Evolutionary conservation across 129 eudicot genomes (phyloP).

Genomic region (Flaveria brownii): DNA sequence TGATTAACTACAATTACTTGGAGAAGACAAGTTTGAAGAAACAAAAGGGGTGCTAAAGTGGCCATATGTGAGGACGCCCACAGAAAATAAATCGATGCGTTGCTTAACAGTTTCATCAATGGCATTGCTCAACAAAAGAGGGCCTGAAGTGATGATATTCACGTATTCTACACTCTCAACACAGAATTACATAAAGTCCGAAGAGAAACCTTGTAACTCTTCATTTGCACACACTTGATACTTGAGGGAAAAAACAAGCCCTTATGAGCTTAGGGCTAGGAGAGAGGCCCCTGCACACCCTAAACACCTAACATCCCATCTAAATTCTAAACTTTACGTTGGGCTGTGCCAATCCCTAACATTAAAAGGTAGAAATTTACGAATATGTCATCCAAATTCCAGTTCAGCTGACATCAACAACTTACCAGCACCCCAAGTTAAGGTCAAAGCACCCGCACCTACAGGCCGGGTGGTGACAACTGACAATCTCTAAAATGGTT

Average conservation of each 20-base stretch:
- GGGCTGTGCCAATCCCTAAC: neutral
- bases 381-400: slow-evolving; percentile 5
- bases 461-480: neutral
- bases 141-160: neutral
- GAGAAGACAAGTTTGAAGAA: neutral
- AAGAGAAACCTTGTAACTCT: neutral
- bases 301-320: neutral
- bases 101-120: no score
- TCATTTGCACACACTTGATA: neutral
- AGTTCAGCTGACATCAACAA: slow-evolving; percentile 25
- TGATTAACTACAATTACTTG: neutral
- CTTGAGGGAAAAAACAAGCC: neutral
- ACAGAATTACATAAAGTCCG: neutral
- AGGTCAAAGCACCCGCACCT: slow-evolving; percentile 8
- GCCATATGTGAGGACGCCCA: neutral
- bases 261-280: neutral
- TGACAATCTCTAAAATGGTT: slow-evolving; percentile 12
- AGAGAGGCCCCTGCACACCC: neutral
- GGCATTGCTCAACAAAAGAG: neutral
- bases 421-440: slow-evolving; percentile 5
- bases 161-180: neutral
- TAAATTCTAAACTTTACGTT: neutral
- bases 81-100: no score
- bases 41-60: neutral
- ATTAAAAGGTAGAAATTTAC: slow-evolving; percentile 9